phyloP scores from a whole-genome alignment of 2,329 filamentous ascomycete species.

The Berkeleyomyces basicola region DNA sequence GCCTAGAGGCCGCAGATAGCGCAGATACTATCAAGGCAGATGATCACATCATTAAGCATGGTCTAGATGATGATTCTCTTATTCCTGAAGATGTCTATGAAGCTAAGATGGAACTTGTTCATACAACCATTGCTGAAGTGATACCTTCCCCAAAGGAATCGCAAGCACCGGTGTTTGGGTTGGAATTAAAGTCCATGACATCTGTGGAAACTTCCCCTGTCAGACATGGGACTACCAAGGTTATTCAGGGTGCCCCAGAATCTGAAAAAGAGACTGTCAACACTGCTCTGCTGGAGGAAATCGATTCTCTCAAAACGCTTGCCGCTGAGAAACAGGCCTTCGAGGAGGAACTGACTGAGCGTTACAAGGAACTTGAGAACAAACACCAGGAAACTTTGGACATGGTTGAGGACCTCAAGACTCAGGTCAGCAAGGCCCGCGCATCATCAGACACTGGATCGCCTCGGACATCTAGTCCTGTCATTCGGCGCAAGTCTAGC shows the following conservation, averaged over 20 bases:
- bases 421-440: conserved; percentile 65
- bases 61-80: neutral
- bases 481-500: conserved; percentile 85
- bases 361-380: conserved; percentile 68
- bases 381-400: conserved; percentile 69
- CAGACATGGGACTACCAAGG: neutral
- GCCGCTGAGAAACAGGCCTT: conserved; percentile 62
- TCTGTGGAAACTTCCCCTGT: conserved; percentile 4
- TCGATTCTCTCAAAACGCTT: conserved; percentile 53
- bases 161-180: neutral
- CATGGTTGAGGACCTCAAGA: conserved; percentile 81
- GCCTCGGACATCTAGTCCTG: conserved; percentile 49
- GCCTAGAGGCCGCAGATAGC: conserved; percentile 35
- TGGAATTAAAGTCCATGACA: conserved; percentile 1
- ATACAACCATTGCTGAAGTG: conserved; percentile 7
- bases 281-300: conserved; percentile 41
- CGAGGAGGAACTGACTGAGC: conserved; percentile 54
- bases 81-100: neutral
- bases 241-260: neutral
- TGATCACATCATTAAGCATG: conserved; percentile 5
- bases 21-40: conserved; percentile 27
- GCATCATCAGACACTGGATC: conserved; percentile 39
- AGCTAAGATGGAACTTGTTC: conserved; percentile 8
- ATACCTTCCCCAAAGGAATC: conserved; percentile 6
- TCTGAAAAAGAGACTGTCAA: conserved; percentile 15